These are phyloP conservation scores for Xerocomus minutiporus DNA, from an alignment of 1,284 basidiomycete genomes.

Conservation along the genomic window DNA sequence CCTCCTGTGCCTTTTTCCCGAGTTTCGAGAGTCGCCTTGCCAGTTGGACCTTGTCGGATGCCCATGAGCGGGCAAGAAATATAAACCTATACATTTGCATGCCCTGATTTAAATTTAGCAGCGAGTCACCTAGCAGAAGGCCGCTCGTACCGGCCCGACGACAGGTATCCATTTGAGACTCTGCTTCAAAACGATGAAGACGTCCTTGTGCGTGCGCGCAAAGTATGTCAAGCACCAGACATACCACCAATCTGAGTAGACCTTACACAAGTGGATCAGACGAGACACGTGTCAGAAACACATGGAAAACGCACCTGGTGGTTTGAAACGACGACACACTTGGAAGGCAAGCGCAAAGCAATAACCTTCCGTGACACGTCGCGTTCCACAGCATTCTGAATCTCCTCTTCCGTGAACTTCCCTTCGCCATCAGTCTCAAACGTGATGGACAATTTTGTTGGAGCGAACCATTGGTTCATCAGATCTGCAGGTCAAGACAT, in stretches of 20 bases:
- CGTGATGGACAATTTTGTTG: slow-evolving; percentile 71
- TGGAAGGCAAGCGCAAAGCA: slow-evolving; percentile 67
- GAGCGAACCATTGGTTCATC: slow-evolving; percentile 78
- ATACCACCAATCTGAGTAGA: slow-evolving; percentile 92
- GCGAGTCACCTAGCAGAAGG: neutral
- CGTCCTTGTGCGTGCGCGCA: slow-evolving; percentile 63
- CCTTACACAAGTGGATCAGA: slow-evolving; percentile 39
- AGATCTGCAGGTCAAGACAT: slow-evolving; percentile 48
- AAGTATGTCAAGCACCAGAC: slow-evolving; percentile 85
- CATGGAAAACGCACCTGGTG: slow-evolving; percentile 57
- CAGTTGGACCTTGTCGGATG: slow-evolving; percentile 68
- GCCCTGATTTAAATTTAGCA: slow-evolving; percentile 43
- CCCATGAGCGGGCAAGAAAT: slow-evolving; percentile 84
- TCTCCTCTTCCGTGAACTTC: slow-evolving; percentile 53
- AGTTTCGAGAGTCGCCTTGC: slow-evolving; percentile 53
- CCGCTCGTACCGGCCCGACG: slow-evolving; percentile 72
- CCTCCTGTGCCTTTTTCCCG: slow-evolving; percentile 55
- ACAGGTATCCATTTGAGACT: slow-evolving; percentile 85
- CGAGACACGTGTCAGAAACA: neutral
- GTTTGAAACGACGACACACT: slow-evolving; percentile 76
- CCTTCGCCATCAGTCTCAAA: slow-evolving; percentile 67
- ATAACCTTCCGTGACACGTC: slow-evolving; percentile 54
- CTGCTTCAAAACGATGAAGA: slow-evolving; percentile 89
- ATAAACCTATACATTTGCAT: slow-evolving; percentile 95
- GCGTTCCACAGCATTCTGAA: slow-evolving; percentile 52